Evolutionary conservation across 208 protist species (phyloP).

Genomic region (Lotmaria passim): DNA sequence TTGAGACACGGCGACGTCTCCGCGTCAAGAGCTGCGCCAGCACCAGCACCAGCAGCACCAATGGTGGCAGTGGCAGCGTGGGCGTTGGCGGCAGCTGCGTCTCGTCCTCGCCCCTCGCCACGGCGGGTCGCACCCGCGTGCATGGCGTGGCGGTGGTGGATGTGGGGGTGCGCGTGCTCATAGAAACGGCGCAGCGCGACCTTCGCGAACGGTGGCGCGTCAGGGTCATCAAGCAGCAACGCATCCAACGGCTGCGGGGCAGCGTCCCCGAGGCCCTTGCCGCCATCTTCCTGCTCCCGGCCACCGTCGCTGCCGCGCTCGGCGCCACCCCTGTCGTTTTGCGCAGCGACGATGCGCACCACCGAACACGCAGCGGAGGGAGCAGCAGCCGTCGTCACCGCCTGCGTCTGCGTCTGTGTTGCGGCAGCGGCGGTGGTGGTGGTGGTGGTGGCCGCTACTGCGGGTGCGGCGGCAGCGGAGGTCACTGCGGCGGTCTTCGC

Average conservation of each 20-base stretch:
- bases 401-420: background rate
- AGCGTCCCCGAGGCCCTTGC: background rate
- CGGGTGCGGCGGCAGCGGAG: background rate
- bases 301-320: background rate
- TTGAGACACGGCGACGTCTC: background rate
- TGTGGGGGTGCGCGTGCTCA: background rate
- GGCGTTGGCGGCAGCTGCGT: too few species aligned
- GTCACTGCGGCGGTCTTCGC: background rate
- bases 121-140: background rate
- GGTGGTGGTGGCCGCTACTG: background rate
- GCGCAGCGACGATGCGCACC: background rate
- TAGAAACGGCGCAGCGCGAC: slow-evolving; percentile 15
- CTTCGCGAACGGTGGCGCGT: slow-evolving; percentile 31
- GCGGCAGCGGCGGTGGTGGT: background rate
- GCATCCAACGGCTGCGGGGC: slow-evolving; percentile 7
- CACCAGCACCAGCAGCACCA: too few species aligned
- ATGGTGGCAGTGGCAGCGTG: background rate
- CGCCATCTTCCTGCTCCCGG: background rate
- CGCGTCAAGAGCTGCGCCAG: too few species aligned
- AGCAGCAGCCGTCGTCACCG: slow-evolving; percentile 20
- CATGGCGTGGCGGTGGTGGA: background rate
- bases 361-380: slow-evolving; percentile 10
- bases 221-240: slow-evolving; percentile 28
- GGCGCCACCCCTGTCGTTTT: background rate
- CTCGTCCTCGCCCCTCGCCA: background rate